Evolutionary conservation across 345 rosid genomes (phyloP), one percentile per base, ranked within the genome.

Genomic region (Salix suchowensis): DNA sequence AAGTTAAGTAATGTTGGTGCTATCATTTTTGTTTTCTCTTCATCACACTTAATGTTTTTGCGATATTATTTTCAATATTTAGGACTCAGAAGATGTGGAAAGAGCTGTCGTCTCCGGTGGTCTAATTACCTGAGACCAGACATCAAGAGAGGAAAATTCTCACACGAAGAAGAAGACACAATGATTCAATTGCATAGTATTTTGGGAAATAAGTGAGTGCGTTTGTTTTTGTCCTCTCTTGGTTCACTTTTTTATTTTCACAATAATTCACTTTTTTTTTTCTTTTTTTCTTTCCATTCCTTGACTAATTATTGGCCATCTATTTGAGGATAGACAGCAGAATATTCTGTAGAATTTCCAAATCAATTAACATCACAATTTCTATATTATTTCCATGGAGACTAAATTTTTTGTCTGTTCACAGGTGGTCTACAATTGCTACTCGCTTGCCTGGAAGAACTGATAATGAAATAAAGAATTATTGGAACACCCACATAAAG

Each of bases 371-470:
- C n/a, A 6, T 6, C n/a, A 52, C 28, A 23, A 0, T 58, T 58
- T 58, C 64, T 23, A 26, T 54, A 15, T 15, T 67, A 16, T 9
- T n/a, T 42, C 13, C 1, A 19, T 42, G 2, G 44, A 24, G 13
- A 37, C 74, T 73, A 60, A 67, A 30, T 36, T 37, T 64, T 61
- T 36, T 55, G 5, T 72, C 58, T 9, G 50, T 75, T 61, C 11
- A 21, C 67, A 94, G 98, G 86, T 94, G 98, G 98, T 94, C 98
- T 39, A 85, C 89, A 2, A 94, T 94, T 80, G 98, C 98, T 74
- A 81, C 90, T 77, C 88, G 87, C 4, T 82, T 94, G 68, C 97
- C 96, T 0, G 97, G 97, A 81, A 81, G 98, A 82, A 94, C 98
- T 1, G 98, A 94, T 67, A 94, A 94, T 48, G 98, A 92, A 79